A percentile compares a stretch with the other conserved stretches of the same genome.
These are phyloP conservation scores for Flaveria ramosissima DNA, from an alignment of 129 eudicot genomes.

Conservation along the genomic window DNA sequence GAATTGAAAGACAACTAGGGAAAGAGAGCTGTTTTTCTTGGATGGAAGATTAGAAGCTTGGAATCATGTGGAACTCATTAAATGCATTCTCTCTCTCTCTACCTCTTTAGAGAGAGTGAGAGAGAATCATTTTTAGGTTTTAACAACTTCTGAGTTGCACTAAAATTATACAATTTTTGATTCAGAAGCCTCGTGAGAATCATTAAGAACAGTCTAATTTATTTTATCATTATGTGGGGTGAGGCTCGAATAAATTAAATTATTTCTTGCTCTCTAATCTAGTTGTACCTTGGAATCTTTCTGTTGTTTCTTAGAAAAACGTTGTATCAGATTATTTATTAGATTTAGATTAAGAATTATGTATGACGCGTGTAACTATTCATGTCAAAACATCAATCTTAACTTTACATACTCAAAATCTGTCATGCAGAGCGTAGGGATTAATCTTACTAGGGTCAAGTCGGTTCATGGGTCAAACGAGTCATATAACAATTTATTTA, in stretches of 20 bases:
- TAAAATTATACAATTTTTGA: conserved; percentile 41
- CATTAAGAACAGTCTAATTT: conserved; percentile 28
- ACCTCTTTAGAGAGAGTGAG: background rate
- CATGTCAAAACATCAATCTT: no score
- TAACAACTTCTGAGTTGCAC: conserved; percentile 39
- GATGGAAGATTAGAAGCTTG: conserved; percentile 88
- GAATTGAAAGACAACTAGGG: conserved; percentile 69
- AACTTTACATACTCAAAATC: no score
- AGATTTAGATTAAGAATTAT: background rate
- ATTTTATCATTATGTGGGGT: conserved; percentile 24
- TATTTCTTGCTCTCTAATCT: conserved; percentile 27
- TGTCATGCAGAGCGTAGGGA: no score
- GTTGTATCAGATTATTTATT: background rate
- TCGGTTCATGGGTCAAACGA: no score
- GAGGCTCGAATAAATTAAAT: conserved; percentile 7
- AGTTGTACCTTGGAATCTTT: conserved; percentile 46
- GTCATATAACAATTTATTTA: no score
- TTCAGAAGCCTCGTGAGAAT: conserved; percentile 71
- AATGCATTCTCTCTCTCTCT: conserved; percentile 42
- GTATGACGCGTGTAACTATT: no score
- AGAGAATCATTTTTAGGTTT: conserved; percentile 66
- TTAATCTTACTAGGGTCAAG: no score
- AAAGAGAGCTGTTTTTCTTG: conserved; percentile 67
- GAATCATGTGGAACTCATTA: conserved; percentile 97
- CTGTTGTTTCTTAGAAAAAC: background rate